Base-by-base conservation (phyloP, 2,329 filamentous ascomycete genomes). In the Pezicula carpinea region DNA sequence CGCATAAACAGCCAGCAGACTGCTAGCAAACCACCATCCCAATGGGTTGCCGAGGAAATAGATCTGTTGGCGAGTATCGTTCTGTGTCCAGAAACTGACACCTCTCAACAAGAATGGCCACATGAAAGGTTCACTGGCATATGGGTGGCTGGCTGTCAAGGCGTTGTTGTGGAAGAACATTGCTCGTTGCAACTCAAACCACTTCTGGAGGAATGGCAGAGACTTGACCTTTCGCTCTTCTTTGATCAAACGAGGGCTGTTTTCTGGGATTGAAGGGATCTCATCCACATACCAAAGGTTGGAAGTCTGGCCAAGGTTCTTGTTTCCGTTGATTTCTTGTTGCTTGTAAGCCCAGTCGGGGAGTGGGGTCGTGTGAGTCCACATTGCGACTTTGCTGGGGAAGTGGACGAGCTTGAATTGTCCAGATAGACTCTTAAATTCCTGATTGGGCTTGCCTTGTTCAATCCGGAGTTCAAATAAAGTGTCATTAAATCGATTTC, bases 161-260 rank as follows among this genome's bases (percentile, higher is more conserved):
- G 95, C 92, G 69, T 91, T 97, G 79, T 99, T 99, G 77, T 99
- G 93, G 79, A 87, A 92, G 79, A 99, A 99, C 91, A 99, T 99
- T 60, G 91, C 89, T 42, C 92, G 83, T 71, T 99, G 93, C 49
- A 99, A 79, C 74, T 99, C 93, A 55, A 96, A 82, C 77, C 92
- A 99, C 74, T 99, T 99, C 62, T 80, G 82, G 56, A 96, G 71
- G 78, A 99, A 99, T 15, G 91, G 84, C 62, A 97, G 67, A 17
- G 76, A 76, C 75, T 95, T 96, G 64, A 92, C 79, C 70, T 92
- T 78, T 59, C 83, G 84, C 60, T 84, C 79, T 52, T 88, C 79
- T 72, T 87, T 93, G 50, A 82, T 71, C 52, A 89, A 80, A 49
- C 93, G 89, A 57, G 84, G 82, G 45, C 57, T 62, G 57, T 89